phyloP scores from a whole-genome alignment of 768 basidiomycete genomes.

The Clathrus columnatus region DNA sequence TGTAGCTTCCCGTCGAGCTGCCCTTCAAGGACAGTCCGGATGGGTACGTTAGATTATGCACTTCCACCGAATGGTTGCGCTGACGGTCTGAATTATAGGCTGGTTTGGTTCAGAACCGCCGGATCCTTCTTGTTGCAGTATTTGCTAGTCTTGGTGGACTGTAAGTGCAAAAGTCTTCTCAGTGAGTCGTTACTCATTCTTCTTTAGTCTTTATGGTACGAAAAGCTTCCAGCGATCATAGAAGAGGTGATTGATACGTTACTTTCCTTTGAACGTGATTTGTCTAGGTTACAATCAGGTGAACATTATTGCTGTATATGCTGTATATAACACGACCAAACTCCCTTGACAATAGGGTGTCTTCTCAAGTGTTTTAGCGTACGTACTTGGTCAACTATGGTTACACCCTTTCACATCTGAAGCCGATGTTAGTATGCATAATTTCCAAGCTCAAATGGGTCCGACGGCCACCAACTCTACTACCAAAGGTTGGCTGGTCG shows the following conservation, averaged over 20 bases:
- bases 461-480: constrained; percentile 41
- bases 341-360: constrained; percentile 42
- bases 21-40: constrained; percentile 56
- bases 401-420: constrained; percentile 34
- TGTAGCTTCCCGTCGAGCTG: constrained; percentile 36
- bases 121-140: constrained; percentile 57
- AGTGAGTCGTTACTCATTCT: constrained; percentile 1
- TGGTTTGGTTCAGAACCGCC: constrained; percentile 58
- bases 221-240: constrained; percentile 12
- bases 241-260: background rate
- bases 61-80: background rate
- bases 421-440: constrained; percentile 30
- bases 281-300: constrained; percentile 57
- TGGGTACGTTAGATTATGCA: constrained; percentile 37
- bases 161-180: too few relatives aligned
- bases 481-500: constrained; percentile 63
- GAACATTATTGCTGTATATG: constrained; percentile 11
- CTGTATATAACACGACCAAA: constrained; percentile 3
- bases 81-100: constrained; percentile 28
- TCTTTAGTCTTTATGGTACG: constrained; percentile 51
- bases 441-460: constrained; percentile 35
- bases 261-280: background rate
- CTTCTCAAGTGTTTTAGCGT: constrained; percentile 68
- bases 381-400: constrained; percentile 15
- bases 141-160: constrained; percentile 77